phyloP scores from a whole-genome alignment of 1,139 yeast genomes.

The Candida sanyaensis region DNA sequence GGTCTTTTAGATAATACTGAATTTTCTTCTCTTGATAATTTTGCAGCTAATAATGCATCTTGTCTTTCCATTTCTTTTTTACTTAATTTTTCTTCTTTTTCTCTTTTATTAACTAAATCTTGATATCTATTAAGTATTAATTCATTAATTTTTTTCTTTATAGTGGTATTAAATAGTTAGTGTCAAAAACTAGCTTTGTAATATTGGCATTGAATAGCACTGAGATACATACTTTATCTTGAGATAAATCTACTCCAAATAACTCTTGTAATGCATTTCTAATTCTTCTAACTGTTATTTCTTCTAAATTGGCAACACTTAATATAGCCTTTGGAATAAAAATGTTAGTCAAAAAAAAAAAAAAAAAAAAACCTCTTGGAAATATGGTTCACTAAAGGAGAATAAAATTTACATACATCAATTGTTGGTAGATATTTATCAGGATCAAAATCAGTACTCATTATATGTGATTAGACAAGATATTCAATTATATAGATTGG shows the following conservation, averaged over 20 bases:
- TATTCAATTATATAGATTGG: no score
- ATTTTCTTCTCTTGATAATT: constrained; percentile 39
- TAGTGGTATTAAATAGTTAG: constrained; percentile 15
- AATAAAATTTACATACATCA: constrained; percentile 50
- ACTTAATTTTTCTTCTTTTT: constrained; percentile 29
- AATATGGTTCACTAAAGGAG: not conserved
- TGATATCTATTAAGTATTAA: constrained; percentile 63
- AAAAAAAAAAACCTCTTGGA: not conserved
- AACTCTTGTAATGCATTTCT: constrained; percentile 71
- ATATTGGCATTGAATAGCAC: no score
- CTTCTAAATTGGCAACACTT: constrained; percentile 70
- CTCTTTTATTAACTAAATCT: constrained; percentile 40
- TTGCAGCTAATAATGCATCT: constrained; percentile 50
- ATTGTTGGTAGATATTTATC: constrained; percentile 60
- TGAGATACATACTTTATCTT: constrained; percentile 42
- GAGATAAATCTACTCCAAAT: constrained; percentile 56
- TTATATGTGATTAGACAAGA: not conserved
- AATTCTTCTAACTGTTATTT: constrained; percentile 71
- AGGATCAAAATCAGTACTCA: constrained; percentile 16
- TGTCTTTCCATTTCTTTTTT: constrained; percentile 35
- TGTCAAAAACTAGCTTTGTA: not conserved
- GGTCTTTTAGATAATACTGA: constrained; percentile 7
- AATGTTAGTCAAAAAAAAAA: not conserved
- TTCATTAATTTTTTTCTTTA: constrained; percentile 57
- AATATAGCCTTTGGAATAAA: constrained; percentile 60